Conservation (phyloP, 1,284 basidiomycete species). For the Sparassis latifolia region DNA sequence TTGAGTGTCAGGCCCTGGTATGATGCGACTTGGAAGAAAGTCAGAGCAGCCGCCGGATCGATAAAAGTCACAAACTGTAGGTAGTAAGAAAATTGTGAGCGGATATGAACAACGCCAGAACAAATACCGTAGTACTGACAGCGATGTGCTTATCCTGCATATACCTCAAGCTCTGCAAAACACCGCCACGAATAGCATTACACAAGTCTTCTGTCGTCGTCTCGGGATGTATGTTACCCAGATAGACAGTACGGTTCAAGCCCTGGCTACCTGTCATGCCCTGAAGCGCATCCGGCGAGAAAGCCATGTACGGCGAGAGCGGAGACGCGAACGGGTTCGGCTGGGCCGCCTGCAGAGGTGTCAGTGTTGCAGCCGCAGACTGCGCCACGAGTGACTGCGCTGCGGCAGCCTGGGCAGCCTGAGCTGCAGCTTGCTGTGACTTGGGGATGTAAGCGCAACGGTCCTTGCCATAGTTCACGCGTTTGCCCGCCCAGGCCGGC, state of each 20-base stretch:
- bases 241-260: slow-evolving; percentile 85
- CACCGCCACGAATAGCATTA: slow-evolving; percentile 89
- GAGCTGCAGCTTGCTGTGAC: slow-evolving; percentile 79
- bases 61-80: slow-evolving; percentile 84
- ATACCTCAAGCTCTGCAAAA: slow-evolving; percentile 84
- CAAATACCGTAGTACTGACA: slow-evolving; percentile 37
- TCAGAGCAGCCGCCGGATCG: slow-evolving; percentile 82
- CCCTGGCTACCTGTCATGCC: slow-evolving; percentile 40
- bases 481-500: slow-evolving; percentile 87
- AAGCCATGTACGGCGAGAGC: slow-evolving; percentile 54
- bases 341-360: slow-evolving; percentile 27
- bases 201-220: slow-evolving; percentile 89
- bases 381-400: slow-evolving; percentile 73
- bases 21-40: slow-evolving; percentile 86
- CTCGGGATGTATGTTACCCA: slow-evolving; percentile 93
- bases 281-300: slow-evolving; percentile 42
- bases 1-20: slow-evolving; percentile 85
- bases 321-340: slow-evolving; percentile 30
- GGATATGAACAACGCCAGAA: neutral
- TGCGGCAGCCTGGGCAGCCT: slow-evolving; percentile 76
- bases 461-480: slow-evolving; percentile 93
- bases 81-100: slow-evolving; percentile 5
- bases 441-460: slow-evolving; percentile 93
- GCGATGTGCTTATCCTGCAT: slow-evolving; percentile 94
- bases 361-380: slow-evolving; percentile 34